Evolutionary conservation across 768 basidiomycete genomes (phyloP).

Genomic region (Porphyrellus cyaneotinctus): DNA sequence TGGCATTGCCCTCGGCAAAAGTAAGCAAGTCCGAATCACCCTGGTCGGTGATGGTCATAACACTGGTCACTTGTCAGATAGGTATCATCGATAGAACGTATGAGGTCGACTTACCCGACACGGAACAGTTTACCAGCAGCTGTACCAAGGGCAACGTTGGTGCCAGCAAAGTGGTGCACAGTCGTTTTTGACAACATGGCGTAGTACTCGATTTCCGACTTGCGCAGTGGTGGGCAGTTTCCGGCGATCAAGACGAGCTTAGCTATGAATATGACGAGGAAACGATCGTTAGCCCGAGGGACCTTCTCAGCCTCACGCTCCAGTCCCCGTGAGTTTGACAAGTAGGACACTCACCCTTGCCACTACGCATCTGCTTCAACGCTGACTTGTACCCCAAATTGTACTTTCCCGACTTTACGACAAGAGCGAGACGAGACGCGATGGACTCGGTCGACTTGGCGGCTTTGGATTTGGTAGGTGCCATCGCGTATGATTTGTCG

Average conservation of each 20-base stretch:
- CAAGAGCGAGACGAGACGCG: slow-evolving; percentile 86
- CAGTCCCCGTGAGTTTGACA: slow-evolving; percentile 76
- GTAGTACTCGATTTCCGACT: slow-evolving; percentile 99
- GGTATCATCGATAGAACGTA: not conserved
- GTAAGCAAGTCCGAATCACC: slow-evolving; percentile 95
- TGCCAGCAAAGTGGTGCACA: slow-evolving; percentile 96
- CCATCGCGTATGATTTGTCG: slow-evolving; percentile 54
- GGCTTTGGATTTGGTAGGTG: slow-evolving; percentile 91
- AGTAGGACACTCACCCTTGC: slow-evolving; percentile 76
- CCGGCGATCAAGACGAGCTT: slow-evolving; percentile 98
- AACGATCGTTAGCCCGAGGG: slow-evolving; percentile 67
- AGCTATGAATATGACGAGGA: slow-evolving; percentile 50
- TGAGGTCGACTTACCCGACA: slow-evolving; percentile 65
- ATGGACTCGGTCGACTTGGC: slow-evolving; percentile 93
- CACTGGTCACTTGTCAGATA: slow-evolving; percentile 45
- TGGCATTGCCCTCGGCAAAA: slow-evolving; percentile 69
- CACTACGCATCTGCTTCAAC: slow-evolving; percentile 95
- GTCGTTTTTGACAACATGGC: slow-evolving; percentile 99
- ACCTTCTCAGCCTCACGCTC: slow-evolving; percentile 99
- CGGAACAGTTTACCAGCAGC: slow-evolving; percentile 99
- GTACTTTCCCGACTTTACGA: slow-evolving; percentile 99
- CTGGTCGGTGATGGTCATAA: slow-evolving; percentile 94
- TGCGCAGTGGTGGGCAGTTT: slow-evolving; percentile 98
- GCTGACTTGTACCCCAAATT: slow-evolving; percentile 96
- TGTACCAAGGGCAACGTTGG: slow-evolving; percentile 97